Percentiles rank a stretch among this genome's conserved stretches.
Evolutionary conservation across 2,329 filamentous ascomycete genomes (phyloP).

Genomic region (Shiraia sp.): DNA sequence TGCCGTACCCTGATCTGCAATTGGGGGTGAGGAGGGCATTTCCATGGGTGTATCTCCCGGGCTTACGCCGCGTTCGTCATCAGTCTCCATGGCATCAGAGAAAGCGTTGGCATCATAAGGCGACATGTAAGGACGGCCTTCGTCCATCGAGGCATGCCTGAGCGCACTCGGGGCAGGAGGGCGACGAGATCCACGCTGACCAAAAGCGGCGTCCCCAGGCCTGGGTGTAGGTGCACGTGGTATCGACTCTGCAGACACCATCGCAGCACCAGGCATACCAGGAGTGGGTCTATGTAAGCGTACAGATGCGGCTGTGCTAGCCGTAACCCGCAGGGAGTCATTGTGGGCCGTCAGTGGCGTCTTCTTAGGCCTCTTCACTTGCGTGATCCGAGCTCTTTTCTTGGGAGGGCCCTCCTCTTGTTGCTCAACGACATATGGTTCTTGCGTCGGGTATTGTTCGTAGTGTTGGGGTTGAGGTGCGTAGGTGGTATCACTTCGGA

Average conservation of each 20-base stretch:
- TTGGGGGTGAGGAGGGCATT: slow-evolving; percentile 87
- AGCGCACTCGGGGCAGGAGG: slow-evolving; percentile 53
- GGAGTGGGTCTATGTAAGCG: slow-evolving; percentile 78
- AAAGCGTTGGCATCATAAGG: slow-evolving; percentile 38
- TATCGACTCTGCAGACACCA: slow-evolving; percentile 67
- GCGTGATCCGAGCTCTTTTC: slow-evolving; percentile 80
- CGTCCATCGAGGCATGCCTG: slow-evolving; percentile 64
- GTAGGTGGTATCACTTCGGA: slow-evolving; percentile 35
- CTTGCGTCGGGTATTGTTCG: slow-evolving; percentile 18
- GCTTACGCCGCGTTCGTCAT: slow-evolving; percentile 53
- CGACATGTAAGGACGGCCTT: slow-evolving; percentile 33
- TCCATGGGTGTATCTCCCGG: slow-evolving; percentile 70
- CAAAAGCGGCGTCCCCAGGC: slow-evolving; percentile 54
- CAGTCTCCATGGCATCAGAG: slow-evolving; percentile 52
- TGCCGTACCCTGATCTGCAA: slow-evolving; percentile 62
- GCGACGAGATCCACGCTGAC: slow-evolving; percentile 34
- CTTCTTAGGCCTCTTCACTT: slow-evolving; percentile 72
- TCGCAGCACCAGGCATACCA: slow-evolving; percentile 52
- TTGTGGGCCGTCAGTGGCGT: slow-evolving; percentile 72
- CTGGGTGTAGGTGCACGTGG: slow-evolving; percentile 78
- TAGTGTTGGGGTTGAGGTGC: slow-evolving; percentile 9
- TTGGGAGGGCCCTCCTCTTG: slow-evolving; percentile 62
- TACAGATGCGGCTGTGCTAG: slow-evolving; percentile 86
- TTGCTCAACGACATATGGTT: slow-evolving; percentile 29
- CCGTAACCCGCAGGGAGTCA: slow-evolving; percentile 85